These are phyloP conservation scores for Penicillium longicatenatum DNA, from an alignment of 495 filamentous ascomycete species.

Conservation along the genomic window DNA sequence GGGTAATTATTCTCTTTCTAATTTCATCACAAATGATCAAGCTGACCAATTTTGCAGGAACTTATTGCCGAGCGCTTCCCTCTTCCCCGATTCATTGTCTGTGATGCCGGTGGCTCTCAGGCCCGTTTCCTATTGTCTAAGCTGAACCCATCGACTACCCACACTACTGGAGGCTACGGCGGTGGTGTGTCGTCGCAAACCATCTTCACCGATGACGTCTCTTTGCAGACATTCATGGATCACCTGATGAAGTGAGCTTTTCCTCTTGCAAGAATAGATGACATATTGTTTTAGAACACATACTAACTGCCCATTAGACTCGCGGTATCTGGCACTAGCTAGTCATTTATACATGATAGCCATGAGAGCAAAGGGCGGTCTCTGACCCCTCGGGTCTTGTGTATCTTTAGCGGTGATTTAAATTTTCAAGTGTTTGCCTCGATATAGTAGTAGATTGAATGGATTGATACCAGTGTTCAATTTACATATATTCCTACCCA, in stretches of 20 bases:
- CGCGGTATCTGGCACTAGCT: constrained; percentile 65
- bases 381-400: constrained; percentile 43
- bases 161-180: constrained; percentile 89
- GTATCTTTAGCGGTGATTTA: constrained; percentile 53
- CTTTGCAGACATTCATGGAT: constrained; percentile 98
- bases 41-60: constrained; percentile 60
- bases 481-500: not conserved
- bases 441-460: constrained; percentile 45
- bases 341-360: constrained; percentile 38
- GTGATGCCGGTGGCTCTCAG: constrained; percentile 96
- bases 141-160: constrained; percentile 97
- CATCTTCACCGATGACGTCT: constrained; percentile 99
- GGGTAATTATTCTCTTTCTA: constrained; percentile 62
- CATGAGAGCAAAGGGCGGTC: constrained; percentile 42
- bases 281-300: not conserved
- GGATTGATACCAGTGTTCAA: constrained; percentile 28
- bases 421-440: constrained; percentile 25
- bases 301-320: constrained; percentile 51
- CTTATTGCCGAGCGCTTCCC: constrained; percentile 97
- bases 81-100: constrained; percentile 96
- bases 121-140: constrained; percentile 97
- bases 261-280: not conserved
- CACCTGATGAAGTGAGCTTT: constrained; percentile 93
- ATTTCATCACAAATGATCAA: not conserved
- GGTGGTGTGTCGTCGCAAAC: constrained; percentile 93